phyloP scores from a whole-genome alignment of 2,329 filamentous ascomycete species.

The Lecanoromycetidae sp. region DNA sequence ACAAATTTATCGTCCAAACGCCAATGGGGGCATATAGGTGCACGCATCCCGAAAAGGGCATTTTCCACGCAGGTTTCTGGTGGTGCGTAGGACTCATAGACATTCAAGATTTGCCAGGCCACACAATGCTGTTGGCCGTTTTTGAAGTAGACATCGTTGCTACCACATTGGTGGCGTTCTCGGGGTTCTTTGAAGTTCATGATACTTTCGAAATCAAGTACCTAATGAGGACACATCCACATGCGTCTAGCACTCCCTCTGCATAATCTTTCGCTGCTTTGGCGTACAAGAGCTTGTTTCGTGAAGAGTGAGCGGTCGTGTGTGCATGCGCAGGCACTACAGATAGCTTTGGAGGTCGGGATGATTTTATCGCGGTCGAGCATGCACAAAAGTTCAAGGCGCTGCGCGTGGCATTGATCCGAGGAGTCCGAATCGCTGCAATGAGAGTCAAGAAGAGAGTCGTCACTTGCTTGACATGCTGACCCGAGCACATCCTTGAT shows the following conservation, averaged over 20 bases:
- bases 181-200: background rate
- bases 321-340: background rate
- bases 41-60: background rate
- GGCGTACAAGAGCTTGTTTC: background rate
- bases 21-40: background rate
- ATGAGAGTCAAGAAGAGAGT: background rate
- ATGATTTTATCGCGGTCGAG: background rate
- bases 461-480: background rate
- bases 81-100: background rate
- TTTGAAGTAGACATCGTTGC: background rate
- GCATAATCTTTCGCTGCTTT: background rate
- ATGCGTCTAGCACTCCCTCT: background rate
- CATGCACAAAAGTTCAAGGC: background rate
- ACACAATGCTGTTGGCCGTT: background rate
- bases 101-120: background rate
- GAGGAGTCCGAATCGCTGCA: background rate
- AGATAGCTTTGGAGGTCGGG: background rate
- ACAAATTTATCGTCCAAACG: background rate
- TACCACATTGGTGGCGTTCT: background rate
- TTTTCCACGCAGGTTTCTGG: background rate
- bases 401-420: background rate
- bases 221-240: constrained; percentile 3
- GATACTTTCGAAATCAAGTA: background rate
- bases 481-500: background rate
- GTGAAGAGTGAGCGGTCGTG: background rate